These are phyloP conservation scores for Pseudocercospora pini-densiflorae DNA, from an alignment of 2,329 filamentous ascomycete species.

Conservation along the genomic window DNA sequence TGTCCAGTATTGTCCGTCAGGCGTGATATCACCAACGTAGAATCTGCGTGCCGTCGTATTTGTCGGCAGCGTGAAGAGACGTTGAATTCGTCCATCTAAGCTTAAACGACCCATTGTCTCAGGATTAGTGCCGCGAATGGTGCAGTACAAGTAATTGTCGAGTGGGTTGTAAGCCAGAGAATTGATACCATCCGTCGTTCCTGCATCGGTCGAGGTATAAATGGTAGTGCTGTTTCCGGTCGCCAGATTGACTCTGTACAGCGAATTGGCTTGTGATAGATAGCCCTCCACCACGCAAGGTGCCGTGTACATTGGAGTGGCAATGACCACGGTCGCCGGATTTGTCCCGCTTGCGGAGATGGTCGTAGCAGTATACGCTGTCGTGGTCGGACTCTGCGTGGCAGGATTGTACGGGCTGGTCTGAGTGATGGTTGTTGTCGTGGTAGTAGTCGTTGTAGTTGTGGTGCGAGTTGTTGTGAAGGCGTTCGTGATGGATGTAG, in stretches of 20 bases:
- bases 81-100: constrained; percentile 13
- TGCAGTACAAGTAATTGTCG: constrained; percentile 23
- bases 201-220: not conserved
- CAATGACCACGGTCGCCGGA: constrained; percentile 20
- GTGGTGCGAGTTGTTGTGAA: constrained; percentile 11
- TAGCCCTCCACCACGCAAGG: constrained; percentile 15
- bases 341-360: constrained; percentile 20
- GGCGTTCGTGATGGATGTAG: not conserved
- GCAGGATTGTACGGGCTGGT: constrained; percentile 9
- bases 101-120: constrained; percentile 14
- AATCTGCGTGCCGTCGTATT: not conserved
- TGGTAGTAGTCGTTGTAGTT: not conserved
- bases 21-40: constrained; percentile 18
- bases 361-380: constrained; percentile 18
- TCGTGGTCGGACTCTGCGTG: not conserved
- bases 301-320: constrained; percentile 15
- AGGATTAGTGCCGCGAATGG: constrained; percentile 13
- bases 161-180: constrained; percentile 20
- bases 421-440: not conserved
- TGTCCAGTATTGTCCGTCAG: constrained; percentile 18
- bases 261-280: constrained; percentile 12
- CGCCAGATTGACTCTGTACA: constrained; percentile 11
- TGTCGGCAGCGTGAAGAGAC: constrained; percentile 10
- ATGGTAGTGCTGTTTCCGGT: constrained; percentile 1
- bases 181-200: constrained; percentile 12